Percentiles rank a stretch among this genome's conserved stretches.
Conservation (phyloP, 345 rosid genomes). For the Bretschneidera sinensis region DNA sequence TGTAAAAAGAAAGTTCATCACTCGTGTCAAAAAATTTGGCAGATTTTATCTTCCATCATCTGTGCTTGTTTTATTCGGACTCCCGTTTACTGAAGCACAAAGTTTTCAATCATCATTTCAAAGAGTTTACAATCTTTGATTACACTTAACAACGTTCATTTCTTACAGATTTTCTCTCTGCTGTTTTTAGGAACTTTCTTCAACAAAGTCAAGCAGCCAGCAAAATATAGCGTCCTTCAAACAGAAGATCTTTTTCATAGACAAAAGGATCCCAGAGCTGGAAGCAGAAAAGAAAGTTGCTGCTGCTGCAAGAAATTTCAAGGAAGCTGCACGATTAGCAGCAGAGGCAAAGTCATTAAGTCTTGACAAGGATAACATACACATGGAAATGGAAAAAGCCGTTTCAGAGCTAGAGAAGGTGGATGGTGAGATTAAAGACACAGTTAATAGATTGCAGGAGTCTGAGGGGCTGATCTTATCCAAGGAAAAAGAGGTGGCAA, state of each 20-base stretch:
- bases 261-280: conserved; percentile 77
- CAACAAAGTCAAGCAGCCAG: conserved; percentile 75
- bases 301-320: conserved; percentile 80
- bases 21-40: no score
- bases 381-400: conserved; percentile 51
- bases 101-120: no score
- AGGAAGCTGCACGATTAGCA: conserved; percentile 89
- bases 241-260: conserved; percentile 66
- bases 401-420: conserved; percentile 43
- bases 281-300: conserved; percentile 91
- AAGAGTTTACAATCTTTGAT: neutral
- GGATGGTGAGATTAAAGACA: conserved; percentile 56
- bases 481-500: conserved; percentile 70
- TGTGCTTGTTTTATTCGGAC: neutral
- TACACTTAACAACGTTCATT: no score
- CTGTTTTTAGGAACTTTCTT: conserved; percentile 58
- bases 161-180: conserved; percentile 5
- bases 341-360: conserved; percentile 78
- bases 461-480: conserved; percentile 50
- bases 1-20: no score
- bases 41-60: no score
- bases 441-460: conserved; percentile 53
- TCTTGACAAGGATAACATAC: conserved; percentile 57
- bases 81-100: no score
- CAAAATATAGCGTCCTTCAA: conserved; percentile 63